A percentile compares a stretch with the other conserved stretches of the same genome.
Conservation (phyloP, 176 grass and related monocot genomes). For the sorghum (Sorghum bicolor) region Sorghum_bicolor_NCBIv3 NC_012870.2:72067501-72068000, state of each 20-base stretch:
- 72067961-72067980: not conserved
- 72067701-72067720: slow-evolving; percentile 34
- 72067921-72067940: not conserved
- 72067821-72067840: slow-evolving; percentile 42
- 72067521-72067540: slow-evolving; percentile 49
- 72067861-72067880: slow-evolving; percentile 27
- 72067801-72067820: slow-evolving; percentile 19
- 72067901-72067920: slow-evolving; percentile 10
- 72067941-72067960: not conserved
- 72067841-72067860: slow-evolving; percentile 42
- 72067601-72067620: slow-evolving; percentile 34
- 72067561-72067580: slow-evolving; percentile 1
- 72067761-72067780: slow-evolving; percentile 16
- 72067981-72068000: not conserved
- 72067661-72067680: slow-evolving; percentile 39
- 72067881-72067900: slow-evolving; percentile 43
- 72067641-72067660: slow-evolving; percentile 40
- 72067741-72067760: not conserved
- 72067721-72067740: not conserved
- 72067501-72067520: slow-evolving; percentile 46
- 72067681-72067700: not conserved
- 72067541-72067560: not conserved
- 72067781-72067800: slow-evolving; percentile 36
- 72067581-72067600: not conserved
- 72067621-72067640: not conserved